A percentile compares a stretch with the other conserved stretches of the same genome.
Evolutionary conservation across 305 asterid species (phyloP).

Genomic region (Plantago coronopus): DNA sequence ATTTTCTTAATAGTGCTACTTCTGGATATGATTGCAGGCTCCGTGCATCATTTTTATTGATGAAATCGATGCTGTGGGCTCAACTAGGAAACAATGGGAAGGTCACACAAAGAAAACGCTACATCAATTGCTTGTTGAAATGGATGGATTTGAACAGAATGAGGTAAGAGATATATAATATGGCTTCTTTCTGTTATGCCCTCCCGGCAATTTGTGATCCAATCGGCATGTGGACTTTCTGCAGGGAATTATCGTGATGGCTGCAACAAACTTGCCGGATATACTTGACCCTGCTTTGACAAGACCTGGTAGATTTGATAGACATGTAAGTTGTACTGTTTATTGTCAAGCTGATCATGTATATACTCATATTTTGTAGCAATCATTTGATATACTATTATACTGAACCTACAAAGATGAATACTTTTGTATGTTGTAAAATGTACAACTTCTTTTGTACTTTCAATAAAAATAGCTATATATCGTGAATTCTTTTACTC

Average conservation of each 20-base stretch:
- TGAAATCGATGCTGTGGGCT: conserved; percentile 98
- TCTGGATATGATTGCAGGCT: conserved; percentile 44
- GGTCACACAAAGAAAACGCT: conserved; percentile 96
- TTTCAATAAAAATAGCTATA: background rate
- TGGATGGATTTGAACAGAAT: conserved; percentile 99
- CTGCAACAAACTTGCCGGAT: conserved; percentile 97
- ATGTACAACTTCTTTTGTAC: too few species aligned
- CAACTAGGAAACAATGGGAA: conserved; percentile 97
- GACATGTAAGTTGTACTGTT: conserved; percentile 76
- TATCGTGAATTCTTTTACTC: conserved; percentile 1
- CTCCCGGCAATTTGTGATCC: conserved; percentile 24
- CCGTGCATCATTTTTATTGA: conserved; percentile 98
- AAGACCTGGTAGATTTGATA: conserved; percentile 98
- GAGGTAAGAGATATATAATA: conserved; percentile 49
- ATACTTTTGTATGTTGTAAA: too few species aligned
- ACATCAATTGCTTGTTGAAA: conserved; percentile 95
- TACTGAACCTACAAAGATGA: too few species aligned
- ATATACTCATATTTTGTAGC: too few species aligned
- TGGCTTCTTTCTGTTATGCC: conserved; percentile 9
- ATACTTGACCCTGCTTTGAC: conserved; percentile 98
- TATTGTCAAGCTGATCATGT: background rate
- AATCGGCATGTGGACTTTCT: conserved; percentile 20
- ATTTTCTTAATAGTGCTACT: conserved; percentile 3
- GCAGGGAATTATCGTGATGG: conserved; percentile 95
- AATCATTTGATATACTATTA: too few species aligned